A percentile compares a stretch with the other conserved stretches of the same genome.
Evolutionary conservation across 2,329 filamentous ascomycete species (phyloP).

Genomic region (Calonectria multiphialidica): DNA sequence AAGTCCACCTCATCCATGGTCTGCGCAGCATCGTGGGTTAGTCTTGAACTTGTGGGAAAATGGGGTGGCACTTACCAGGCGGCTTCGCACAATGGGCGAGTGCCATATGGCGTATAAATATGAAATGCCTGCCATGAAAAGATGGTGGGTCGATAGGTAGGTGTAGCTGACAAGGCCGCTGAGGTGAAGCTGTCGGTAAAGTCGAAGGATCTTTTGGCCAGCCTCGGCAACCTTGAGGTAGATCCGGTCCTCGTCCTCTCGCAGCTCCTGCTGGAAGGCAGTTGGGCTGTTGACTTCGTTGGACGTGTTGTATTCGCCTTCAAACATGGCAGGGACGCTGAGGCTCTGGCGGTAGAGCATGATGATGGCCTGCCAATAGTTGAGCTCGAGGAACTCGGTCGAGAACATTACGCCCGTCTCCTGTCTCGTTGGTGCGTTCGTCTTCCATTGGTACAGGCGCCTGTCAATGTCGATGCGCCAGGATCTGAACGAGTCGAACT

Average conservation of each 20-base stretch:
- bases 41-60: neutral
- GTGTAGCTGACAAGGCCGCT: constrained; percentile 95
- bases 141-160: constrained; percentile 92
- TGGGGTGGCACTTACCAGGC: constrained; percentile 72
- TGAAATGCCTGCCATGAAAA: constrained; percentile 97
- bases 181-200: constrained; percentile 91
- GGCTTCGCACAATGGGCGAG: constrained; percentile 86
- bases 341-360: constrained; percentile 95
- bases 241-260: constrained; percentile 89
- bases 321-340: constrained; percentile 86
- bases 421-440: constrained; percentile 79
- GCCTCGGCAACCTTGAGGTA: constrained; percentile 96
- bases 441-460: constrained; percentile 88
- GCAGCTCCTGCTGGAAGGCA: constrained; percentile 72
- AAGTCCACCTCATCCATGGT: constrained; percentile 98
- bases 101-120: constrained; percentile 99
- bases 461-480: constrained; percentile 92
- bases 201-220: constrained; percentile 89
- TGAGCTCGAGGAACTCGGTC: constrained; percentile 90
- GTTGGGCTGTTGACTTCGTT: constrained; percentile 74
- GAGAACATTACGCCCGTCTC: constrained; percentile 92
- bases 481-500: constrained; percentile 86
- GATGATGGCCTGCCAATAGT: constrained; percentile 98
- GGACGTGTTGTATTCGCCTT: constrained; percentile 79
- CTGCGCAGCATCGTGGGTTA: constrained; percentile 48